Conservation (phyloP, 495 filamentous ascomycete species). For the Terfezia boudieri region DNA sequence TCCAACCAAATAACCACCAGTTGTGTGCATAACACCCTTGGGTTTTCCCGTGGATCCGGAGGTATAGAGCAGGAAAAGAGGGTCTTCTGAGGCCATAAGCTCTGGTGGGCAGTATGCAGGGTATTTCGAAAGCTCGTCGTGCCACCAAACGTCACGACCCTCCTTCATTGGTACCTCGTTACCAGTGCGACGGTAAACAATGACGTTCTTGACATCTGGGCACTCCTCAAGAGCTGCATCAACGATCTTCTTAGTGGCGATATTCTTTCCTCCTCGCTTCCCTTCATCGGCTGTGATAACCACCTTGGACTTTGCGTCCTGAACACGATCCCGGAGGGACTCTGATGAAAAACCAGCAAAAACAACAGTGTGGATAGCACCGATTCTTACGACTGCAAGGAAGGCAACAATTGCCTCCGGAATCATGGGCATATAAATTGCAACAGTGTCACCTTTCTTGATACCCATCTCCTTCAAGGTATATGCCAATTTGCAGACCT, state of each 20-base stretch:
- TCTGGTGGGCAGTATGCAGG: constrained; percentile 75
- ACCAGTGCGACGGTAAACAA: constrained; percentile 91
- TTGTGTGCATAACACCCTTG: constrained; percentile 98
- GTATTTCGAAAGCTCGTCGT: constrained; percentile 92
- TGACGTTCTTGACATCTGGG: constrained; percentile 61
- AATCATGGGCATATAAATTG: constrained; percentile 97
- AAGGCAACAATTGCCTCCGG: constrained; percentile 84
- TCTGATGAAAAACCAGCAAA: constrained; percentile 97
- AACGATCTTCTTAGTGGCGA: constrained; percentile 97
- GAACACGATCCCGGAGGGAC: constrained; percentile 84
- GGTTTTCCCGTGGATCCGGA: constrained; percentile 96
- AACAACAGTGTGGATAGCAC: constrained; percentile 92
- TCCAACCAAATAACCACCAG: constrained; percentile 78
- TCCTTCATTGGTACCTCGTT: constrained; percentile 75
- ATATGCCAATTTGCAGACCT: constrained; percentile 71
- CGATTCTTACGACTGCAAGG: constrained; percentile 77
- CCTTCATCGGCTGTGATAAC: constrained; percentile 96
- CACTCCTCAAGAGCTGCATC: constrained; percentile 96
- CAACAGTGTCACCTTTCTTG: constrained; percentile 91
- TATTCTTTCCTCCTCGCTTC: constrained; percentile 90
- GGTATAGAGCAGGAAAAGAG: constrained; percentile 92
- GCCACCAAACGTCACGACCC: constrained; percentile 91
- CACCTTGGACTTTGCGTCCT: constrained; percentile 72
- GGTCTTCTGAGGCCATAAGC: constrained; percentile 77
- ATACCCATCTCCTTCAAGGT: constrained; percentile 86